A percentile compares a stretch with the other conserved stretches of the same genome.
Evolutionary conservation across 2,329 filamentous ascomycete species (phyloP).

Genomic region (Phoma sp.): DNA sequence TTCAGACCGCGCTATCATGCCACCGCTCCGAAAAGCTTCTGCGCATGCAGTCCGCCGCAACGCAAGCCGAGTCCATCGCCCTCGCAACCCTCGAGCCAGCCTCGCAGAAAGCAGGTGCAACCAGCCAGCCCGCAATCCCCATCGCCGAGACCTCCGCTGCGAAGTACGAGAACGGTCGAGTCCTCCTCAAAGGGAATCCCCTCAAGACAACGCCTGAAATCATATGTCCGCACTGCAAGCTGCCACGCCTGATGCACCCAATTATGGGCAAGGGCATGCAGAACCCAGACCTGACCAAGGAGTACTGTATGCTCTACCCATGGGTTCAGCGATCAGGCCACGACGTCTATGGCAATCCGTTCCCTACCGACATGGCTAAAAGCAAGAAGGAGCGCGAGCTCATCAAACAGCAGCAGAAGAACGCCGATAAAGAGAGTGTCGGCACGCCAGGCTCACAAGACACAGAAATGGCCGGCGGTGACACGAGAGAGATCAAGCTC

Average conservation of each 20-base stretch:
- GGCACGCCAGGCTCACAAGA: conserved; percentile 56
- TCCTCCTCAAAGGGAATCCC: conserved; percentile 74
- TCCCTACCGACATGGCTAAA: conserved; percentile 76
- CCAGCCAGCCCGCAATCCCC: conserved; percentile 62
- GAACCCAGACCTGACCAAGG: conserved; percentile 62
- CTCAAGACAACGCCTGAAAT: conserved; percentile 74
- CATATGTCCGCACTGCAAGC: conserved; percentile 74
- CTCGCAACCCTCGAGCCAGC: conserved; percentile 45
- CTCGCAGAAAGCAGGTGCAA: conserved; percentile 38
- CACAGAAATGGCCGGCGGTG: conserved; percentile 45
- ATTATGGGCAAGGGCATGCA: conserved; percentile 73
- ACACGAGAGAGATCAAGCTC: conserved; percentile 54
- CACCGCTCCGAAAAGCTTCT: conserved; percentile 82
- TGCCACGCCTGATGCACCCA: conserved; percentile 75
- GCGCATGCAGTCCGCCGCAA: conserved; percentile 67
- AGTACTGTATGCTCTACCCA: conserved; percentile 80
- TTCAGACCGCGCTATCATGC: conserved; percentile 74
- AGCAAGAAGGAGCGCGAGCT: conserved; percentile 74
- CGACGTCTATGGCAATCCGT: conserved; percentile 84
- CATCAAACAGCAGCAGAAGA: conserved; percentile 51
- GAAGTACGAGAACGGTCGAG: conserved; percentile 72
- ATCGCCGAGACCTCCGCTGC: conserved; percentile 67
- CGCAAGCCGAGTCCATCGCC: conserved; percentile 49
- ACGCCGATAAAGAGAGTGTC: conserved; percentile 51
- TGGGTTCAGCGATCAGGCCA: conserved; percentile 78